Percentiles rank a stretch among this genome's conserved stretches.
Evolutionary conservation across 1,284 basidiomycete species (phyloP).

Genomic region (Rhodotorula mucilaginosa): DNA sequence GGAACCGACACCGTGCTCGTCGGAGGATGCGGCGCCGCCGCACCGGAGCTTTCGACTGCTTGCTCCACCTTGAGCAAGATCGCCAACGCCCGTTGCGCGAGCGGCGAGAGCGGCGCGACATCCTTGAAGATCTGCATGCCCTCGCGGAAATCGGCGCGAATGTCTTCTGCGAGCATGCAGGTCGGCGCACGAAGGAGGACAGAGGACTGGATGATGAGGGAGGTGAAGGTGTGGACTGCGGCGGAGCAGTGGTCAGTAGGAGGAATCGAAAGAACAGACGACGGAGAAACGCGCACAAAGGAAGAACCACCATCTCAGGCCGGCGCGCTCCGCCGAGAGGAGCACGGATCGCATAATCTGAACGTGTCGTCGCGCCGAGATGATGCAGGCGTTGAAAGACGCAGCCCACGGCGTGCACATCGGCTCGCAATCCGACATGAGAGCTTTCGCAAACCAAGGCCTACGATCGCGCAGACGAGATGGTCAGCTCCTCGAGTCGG

Average conservation of each 20-base stretch:
- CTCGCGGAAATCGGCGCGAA: slow-evolving; percentile 35
- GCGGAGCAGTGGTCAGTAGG: too few relatives aligned
- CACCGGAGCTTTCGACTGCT: neutral
- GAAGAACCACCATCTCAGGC: slow-evolving; percentile 42
- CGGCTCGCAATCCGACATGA: slow-evolving; percentile 34
- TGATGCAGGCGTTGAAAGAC: slow-evolving; percentile 41
- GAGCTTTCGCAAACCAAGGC: slow-evolving; percentile 41
- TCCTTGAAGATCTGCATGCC: slow-evolving; percentile 35
- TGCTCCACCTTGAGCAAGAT: slow-evolving; percentile 2
- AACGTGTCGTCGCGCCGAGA: slow-evolving; percentile 39
- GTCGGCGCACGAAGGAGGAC: slow-evolving; percentile 37
- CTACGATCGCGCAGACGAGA: neutral
- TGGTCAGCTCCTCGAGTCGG: too few relatives aligned
- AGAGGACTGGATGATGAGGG: slow-evolving; percentile 39
- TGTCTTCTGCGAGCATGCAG: slow-evolving; percentile 42
- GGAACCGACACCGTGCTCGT: too few relatives aligned
- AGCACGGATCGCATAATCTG: slow-evolving; percentile 35
- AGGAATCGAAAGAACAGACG: too few relatives aligned
- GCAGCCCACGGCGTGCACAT: slow-evolving; percentile 36
- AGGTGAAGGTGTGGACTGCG: slow-evolving; percentile 41
- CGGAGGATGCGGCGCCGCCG: neutral
- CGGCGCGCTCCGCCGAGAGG: slow-evolving; percentile 24
- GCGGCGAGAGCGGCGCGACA: slow-evolving; percentile 15
- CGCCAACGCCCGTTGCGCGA: neutral
- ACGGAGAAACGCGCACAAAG: too few relatives aligned